Evolutionary conservation across 2,329 filamentous ascomycete genomes (phyloP).

Genomic region (Cercospora canescens): DNA sequence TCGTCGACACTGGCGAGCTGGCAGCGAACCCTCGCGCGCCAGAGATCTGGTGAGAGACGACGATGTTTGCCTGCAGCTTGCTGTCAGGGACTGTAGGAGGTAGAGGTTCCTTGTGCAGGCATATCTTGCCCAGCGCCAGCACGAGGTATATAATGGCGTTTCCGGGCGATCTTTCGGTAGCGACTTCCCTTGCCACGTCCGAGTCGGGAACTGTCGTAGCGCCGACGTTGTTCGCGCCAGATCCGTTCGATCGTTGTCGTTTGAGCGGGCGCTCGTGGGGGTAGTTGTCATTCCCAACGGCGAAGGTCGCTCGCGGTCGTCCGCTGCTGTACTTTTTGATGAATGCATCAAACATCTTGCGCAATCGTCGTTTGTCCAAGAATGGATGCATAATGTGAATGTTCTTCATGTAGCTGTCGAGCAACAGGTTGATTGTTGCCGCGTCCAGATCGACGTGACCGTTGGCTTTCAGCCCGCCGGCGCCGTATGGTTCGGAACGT

Average conservation of each 20-base stretch:
- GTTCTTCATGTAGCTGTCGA: slow-evolving; percentile 58
- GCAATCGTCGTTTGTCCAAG: slow-evolving; percentile 56
- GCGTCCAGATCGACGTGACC: slow-evolving; percentile 57
- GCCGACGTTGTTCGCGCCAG: slow-evolving; percentile 19
- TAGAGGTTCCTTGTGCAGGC: slow-evolving; percentile 53
- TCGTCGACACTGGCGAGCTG: slow-evolving; percentile 33
- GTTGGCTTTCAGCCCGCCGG: slow-evolving; percentile 53
- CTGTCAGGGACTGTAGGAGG: slow-evolving; percentile 59
- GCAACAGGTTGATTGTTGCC: slow-evolving; percentile 51
- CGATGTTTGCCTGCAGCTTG: slow-evolving; percentile 36
- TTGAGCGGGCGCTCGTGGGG: slow-evolving; percentile 30
- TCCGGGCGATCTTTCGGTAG: slow-evolving; percentile 64
- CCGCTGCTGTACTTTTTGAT: slow-evolving; percentile 48
- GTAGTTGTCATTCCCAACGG: slow-evolving; percentile 29
- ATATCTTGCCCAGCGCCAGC: slow-evolving; percentile 84
- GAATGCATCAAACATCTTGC: slow-evolving; percentile 54
- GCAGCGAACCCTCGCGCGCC: slow-evolving; percentile 23
- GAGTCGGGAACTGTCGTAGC: slow-evolving; percentile 6
- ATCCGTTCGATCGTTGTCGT: slow-evolving; percentile 35
- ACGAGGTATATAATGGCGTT: slow-evolving; percentile 82
- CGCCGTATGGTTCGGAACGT: slow-evolving; percentile 36
- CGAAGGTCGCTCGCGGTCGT: slow-evolving; percentile 29
- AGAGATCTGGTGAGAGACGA: slow-evolving; percentile 37
- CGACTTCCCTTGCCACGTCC: slow-evolving; percentile 15
- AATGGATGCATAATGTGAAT: slow-evolving; percentile 67